These are phyloP conservation scores for Fragosphaeria purpurea DNA, from an alignment of 2,329 filamentous ascomycete species.

Conservation along the genomic window DNA sequence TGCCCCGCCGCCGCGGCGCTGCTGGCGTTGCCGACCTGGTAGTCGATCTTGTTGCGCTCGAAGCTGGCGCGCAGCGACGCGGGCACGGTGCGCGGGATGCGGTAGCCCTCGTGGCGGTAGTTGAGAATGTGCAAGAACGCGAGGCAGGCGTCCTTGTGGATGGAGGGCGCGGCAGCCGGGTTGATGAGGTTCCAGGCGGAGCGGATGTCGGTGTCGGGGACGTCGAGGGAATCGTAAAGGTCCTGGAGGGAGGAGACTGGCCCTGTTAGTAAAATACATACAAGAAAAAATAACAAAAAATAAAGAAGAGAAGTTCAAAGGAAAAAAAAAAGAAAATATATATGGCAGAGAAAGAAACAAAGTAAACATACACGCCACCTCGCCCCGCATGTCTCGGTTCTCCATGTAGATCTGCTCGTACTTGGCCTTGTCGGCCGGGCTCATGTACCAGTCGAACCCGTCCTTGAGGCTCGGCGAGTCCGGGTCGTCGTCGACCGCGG, in stretches of 20 bases:
- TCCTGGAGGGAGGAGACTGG: slow-evolving; percentile 68
- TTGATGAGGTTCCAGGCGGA: slow-evolving; percentile 98
- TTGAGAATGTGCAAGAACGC: slow-evolving; percentile 96
- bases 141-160: slow-evolving; percentile 90
- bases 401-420: slow-evolving; percentile 97
- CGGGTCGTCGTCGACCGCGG: slow-evolving; percentile 53
- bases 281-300: background rate
- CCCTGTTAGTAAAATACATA: background rate
- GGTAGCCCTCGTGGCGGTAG: slow-evolving; percentile 87
- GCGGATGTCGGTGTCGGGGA: slow-evolving; percentile 68
- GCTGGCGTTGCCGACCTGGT: slow-evolving; percentile 72
- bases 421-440: slow-evolving; percentile 76
- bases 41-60: slow-evolving; percentile 93
- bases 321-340: background rate
- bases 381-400: slow-evolving; percentile 77
- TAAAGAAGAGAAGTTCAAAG: background rate
- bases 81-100: slow-evolving; percentile 84
- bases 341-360: background rate
- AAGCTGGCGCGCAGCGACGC: slow-evolving; percentile 86
- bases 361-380: slow-evolving; percentile 56
- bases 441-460: slow-evolving; percentile 99
- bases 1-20: slow-evolving; percentile 32
- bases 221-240: slow-evolving; percentile 72
- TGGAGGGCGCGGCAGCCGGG: slow-evolving; percentile 68
- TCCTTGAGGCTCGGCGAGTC: slow-evolving; percentile 81